Percentiles rank a stretch among this genome's conserved stretches.
Conservation (phyloP, 495 filamentous ascomycete species). For the Durotheca rogersii region DNA sequence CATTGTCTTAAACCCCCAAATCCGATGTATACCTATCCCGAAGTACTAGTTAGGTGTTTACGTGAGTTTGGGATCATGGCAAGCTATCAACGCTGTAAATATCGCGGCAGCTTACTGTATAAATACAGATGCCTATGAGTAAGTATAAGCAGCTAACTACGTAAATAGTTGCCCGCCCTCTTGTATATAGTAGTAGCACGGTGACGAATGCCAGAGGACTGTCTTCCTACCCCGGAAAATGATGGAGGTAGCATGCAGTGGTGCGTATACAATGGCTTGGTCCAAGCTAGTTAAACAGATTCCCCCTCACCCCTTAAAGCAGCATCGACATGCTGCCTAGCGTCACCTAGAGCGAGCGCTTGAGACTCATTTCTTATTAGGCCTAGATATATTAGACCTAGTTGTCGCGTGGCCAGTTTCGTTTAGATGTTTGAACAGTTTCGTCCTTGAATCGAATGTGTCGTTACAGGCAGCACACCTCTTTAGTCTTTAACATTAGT, state of each 20-base stretch:
- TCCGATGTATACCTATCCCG: too few species aligned
- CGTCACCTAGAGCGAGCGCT: slow-evolving; percentile 12
- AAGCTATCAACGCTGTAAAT: slow-evolving; percentile 24
- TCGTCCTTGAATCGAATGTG: slow-evolving; percentile 65
- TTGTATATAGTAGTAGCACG: too few species aligned
- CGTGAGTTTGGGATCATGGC: slow-evolving; percentile 5
- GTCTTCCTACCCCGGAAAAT: too few species aligned
- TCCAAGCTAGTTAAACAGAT: too few species aligned
- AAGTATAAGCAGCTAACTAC: slow-evolving; percentile 2
- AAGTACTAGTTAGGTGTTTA: slow-evolving; percentile 25
- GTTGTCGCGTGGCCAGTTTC: slow-evolving; percentile 60
- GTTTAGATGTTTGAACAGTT: slow-evolving; percentile 73
- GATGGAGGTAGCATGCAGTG: too few species aligned
- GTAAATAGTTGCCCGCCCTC: neutral
- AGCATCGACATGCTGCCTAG: too few species aligned
- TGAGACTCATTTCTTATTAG: slow-evolving; percentile 43
- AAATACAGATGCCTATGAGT: slow-evolving; percentile 2
- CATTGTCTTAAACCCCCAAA: too few species aligned
- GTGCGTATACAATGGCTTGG: too few species aligned
- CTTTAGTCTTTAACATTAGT: slow-evolving; percentile 29
- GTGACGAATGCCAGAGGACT: too few species aligned
- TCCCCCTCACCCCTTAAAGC: too few species aligned
- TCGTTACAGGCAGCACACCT: slow-evolving; percentile 63
- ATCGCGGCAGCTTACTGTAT: slow-evolving; percentile 18
- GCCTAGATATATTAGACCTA: slow-evolving; percentile 31